Percentiles rank a stretch among this genome's conserved stretches.
Evolutionary conservation across 352 stramenopile genomes (phyloP).

Genomic region (Phytophthora aleatoria): DNA sequence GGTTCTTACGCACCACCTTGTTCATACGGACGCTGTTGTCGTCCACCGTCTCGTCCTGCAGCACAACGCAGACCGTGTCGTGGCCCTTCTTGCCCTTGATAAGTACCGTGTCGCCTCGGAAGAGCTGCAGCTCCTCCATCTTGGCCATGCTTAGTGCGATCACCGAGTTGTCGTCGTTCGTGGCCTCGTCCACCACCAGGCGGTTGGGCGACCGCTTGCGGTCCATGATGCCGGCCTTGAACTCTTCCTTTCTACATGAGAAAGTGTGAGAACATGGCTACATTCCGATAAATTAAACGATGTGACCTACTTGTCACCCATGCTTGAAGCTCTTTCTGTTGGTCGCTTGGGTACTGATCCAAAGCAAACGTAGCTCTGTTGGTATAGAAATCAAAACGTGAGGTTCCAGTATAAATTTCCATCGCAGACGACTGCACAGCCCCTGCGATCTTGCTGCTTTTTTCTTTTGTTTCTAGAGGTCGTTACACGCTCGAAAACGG

Average conservation of each 20-base stretch:
- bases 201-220: constrained; percentile 97
- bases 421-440: neutral
- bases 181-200: constrained; percentile 98
- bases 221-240: constrained; percentile 88
- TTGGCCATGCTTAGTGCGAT: constrained; percentile 91
- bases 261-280: neutral
- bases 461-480: neutral
- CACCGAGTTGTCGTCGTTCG: constrained; percentile 99
- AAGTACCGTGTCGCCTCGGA: constrained; percentile 98
- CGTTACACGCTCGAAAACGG: neutral
- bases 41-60: constrained; percentile 98
- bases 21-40: constrained; percentile 99
- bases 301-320: constrained; percentile 38
- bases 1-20: constrained; percentile 99
- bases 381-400: neutral
- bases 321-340: constrained; percentile 15
- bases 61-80: constrained; percentile 98
- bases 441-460: constrained; percentile 1
- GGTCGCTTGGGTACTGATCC: constrained; percentile 17
- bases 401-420: constrained; percentile 1
- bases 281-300: neutral
- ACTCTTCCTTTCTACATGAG: constrained; percentile 67
- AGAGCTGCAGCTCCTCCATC: constrained; percentile 99
- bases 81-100: constrained; percentile 99
- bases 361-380: constrained; percentile 19